A percentile compares a stretch with the other conserved stretches of the same genome.
Conservation (phyloP, 345 rosid genomes). For the Gossypium bickii region DNA sequence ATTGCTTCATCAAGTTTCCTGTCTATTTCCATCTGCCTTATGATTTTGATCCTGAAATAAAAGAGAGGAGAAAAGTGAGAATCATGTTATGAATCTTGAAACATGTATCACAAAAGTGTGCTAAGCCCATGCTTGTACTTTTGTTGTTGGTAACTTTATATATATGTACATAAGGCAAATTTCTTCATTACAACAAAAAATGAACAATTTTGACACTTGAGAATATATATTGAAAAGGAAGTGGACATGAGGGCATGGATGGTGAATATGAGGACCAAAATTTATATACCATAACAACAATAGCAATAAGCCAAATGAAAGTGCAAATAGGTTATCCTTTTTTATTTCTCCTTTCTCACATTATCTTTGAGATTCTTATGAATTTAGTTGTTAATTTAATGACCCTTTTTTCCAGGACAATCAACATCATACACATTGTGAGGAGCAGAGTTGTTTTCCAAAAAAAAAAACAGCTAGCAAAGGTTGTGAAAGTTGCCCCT, state of each 20-base stretch:
- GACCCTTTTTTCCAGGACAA: background rate
- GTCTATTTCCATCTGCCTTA: no score
- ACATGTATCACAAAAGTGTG: background rate
- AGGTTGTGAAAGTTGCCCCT: background rate
- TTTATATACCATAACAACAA: no score
- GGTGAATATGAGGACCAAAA: no score
- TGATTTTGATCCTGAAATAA: background rate
- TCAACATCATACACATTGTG: background rate
- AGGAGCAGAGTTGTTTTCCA: background rate
- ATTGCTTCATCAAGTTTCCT: background rate
- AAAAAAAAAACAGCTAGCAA: background rate
- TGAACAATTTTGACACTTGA: no score
- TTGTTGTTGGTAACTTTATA: background rate
- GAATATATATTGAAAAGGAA: no score
- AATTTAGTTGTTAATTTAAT: background rate
- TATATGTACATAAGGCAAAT: no score
- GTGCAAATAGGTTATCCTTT: no score
- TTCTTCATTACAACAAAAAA: no score
- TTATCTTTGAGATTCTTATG: no score
- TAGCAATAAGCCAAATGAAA: no score
- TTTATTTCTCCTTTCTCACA: no score
- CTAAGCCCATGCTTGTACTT: background rate
- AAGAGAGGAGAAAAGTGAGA: background rate
- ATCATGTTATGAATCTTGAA: background rate
- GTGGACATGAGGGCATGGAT: no score